These are phyloP conservation scores for Botrytis aclada DNA, from an alignment of 2,329 filamentous ascomycete species.

Conservation along the genomic window DNA sequence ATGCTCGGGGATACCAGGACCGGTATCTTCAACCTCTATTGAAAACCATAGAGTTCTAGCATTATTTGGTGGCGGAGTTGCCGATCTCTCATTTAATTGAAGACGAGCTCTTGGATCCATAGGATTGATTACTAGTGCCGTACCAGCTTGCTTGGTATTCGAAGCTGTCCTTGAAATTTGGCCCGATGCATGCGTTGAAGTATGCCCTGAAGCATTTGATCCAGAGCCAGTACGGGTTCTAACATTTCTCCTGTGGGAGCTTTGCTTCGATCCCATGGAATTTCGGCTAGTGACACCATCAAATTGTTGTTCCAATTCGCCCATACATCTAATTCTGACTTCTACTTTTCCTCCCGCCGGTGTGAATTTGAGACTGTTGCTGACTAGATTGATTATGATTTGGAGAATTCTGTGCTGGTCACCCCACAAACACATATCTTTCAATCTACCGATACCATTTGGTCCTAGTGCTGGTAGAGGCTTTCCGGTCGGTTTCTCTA, in stretches of 20 bases:
- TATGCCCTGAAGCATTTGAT: constrained; percentile 43
- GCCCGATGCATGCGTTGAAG: constrained; percentile 1
- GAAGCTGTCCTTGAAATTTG: constrained; percentile 45
- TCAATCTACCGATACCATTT: constrained; percentile 63
- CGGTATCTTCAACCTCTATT: constrained; percentile 85
- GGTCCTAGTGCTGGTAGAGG: constrained; percentile 59
- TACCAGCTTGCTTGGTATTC: constrained; percentile 42
- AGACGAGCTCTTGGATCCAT: constrained; percentile 45
- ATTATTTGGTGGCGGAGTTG: constrained; percentile 57
- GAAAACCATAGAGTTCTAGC: constrained; percentile 73
- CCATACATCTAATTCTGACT: constrained; percentile 71
- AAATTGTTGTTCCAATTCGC: constrained; percentile 45
- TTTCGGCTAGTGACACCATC: constrained; percentile 29
- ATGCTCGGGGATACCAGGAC: constrained; percentile 76
- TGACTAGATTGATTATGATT: constrained; percentile 90
- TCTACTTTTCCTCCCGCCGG: constrained; percentile 71
- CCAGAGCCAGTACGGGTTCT: constrained; percentile 31
- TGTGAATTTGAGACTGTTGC: constrained; percentile 90
- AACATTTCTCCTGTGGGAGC: constrained; percentile 29
- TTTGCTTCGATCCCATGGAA: constrained; percentile 31
- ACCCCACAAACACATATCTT: constrained; percentile 85
- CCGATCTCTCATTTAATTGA: constrained; percentile 50
- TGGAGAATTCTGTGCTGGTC: constrained; percentile 88
- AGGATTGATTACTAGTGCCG: constrained; percentile 61
- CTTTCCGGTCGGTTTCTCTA: constrained; percentile 27